Evolutionary conservation across 176 grass and related monocot species (phyloP).

Genomic region (Ensete glaucum): DNA sequence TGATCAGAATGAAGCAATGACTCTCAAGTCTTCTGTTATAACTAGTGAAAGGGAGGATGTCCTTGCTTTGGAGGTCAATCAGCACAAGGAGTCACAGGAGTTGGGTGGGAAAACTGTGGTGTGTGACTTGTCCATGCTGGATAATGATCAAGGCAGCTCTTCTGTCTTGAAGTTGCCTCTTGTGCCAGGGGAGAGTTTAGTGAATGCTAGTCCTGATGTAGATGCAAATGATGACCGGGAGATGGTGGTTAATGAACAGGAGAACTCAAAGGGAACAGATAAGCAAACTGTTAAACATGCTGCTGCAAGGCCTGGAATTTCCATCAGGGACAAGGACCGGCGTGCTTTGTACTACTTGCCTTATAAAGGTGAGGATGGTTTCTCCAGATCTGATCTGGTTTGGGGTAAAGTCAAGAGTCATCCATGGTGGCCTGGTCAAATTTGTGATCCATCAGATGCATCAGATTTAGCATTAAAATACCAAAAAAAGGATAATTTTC

Average conservation of each 20-base stretch:
- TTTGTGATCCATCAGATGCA: conserved; percentile 65
- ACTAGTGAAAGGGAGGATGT: background rate
- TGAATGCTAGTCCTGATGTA: background rate
- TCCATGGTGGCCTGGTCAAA: conserved; percentile 99
- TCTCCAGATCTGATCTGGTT: conserved; percentile 67
- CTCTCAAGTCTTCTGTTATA: background rate
- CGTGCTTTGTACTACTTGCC: conserved; percentile 44
- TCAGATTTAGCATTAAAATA: conserved; percentile 84
- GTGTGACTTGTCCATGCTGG: background rate
- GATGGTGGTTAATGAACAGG: conserved; percentile 2
- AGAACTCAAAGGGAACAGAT: background rate
- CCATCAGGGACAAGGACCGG: background rate
- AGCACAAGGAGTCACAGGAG: background rate
- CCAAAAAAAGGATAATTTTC: conserved; percentile 48
- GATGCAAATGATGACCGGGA: background rate
- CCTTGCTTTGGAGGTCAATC: background rate
- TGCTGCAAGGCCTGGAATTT: background rate
- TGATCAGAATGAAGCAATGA: background rate
- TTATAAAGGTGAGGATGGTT: conserved; percentile 40
- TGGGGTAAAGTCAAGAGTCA: conserved; percentile 99
- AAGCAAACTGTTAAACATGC: conserved; percentile 6
- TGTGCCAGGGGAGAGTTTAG: background rate
- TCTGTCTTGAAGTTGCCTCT: background rate
- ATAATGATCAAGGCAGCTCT: background rate
- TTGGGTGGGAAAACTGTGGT: background rate